A percentile compares a stretch with the other conserved stretches of the same genome.
Evolutionary conservation across 306 rosid species (phyloP).

Genomic region (Glycine tomentella): DNA sequence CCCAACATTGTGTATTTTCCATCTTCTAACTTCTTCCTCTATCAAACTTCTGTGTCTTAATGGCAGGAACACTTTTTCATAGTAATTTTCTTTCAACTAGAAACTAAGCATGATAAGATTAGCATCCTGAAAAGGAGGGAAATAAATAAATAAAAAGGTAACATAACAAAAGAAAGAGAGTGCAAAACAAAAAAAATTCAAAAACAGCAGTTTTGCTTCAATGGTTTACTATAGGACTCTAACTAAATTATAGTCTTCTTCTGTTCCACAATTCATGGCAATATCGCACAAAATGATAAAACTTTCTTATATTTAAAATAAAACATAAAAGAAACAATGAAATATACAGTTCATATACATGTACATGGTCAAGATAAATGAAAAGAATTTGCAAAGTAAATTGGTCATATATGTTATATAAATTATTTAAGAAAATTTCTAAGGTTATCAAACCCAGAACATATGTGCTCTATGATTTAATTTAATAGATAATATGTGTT

Average conservation of each 20-base stretch:
- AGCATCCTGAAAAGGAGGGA: background rate
- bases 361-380: background rate
- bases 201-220: background rate
- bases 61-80: background rate
- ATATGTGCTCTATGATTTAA: background rate
- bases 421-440: background rate
- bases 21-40: slow-evolving; percentile 17
- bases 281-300: no score
- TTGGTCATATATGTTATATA: background rate
- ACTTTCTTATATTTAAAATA: background rate
- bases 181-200: background rate
- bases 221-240: slow-evolving; percentile 9
- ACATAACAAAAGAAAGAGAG: background rate
- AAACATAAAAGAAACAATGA: background rate
- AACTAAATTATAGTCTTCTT: background rate
- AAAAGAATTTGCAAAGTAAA: background rate
- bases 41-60: background rate
- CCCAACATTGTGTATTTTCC: background rate
- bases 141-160: background rate
- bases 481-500: background rate
- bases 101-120: background rate
- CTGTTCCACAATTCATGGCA: background rate
- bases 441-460: background rate
- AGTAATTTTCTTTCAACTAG: slow-evolving; percentile 27
- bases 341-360: background rate